Evolutionary conservation across 148 eudicot genomes (phyloP).

Genomic region (Vaccinium corymbosum): DNA sequence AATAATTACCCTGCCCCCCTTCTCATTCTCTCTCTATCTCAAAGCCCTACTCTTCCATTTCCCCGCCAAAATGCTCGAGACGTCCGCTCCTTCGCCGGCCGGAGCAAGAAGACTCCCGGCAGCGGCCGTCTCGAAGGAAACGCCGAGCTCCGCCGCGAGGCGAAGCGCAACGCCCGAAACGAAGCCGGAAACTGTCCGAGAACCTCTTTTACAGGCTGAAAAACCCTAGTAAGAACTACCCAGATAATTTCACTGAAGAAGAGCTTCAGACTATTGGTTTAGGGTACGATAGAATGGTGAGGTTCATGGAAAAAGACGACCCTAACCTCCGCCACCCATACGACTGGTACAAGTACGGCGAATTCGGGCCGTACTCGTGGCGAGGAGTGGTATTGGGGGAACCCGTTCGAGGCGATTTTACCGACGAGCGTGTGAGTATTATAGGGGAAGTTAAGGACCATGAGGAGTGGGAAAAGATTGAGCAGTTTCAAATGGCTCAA

Average conservation of each 20-base stretch:
- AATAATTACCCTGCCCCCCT: conserved; percentile 18
- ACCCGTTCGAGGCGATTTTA: conserved; percentile 67
- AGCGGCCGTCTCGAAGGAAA: conserved; percentile 59
- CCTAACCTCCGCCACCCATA: conserved; percentile 78
- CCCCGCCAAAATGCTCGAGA: conserved; percentile 31
- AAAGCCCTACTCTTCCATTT: conserved; percentile 21
- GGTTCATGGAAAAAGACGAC: conserved; percentile 88
- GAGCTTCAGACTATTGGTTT: conserved; percentile 90
- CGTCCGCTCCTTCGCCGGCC: conserved; percentile 63
- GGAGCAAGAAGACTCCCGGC: conserved; percentile 61
- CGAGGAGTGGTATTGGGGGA: conserved; percentile 89
- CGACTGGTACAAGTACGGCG: conserved; percentile 94
- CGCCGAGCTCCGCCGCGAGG: conserved; percentile 69
- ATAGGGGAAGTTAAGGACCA: conserved; percentile 71
- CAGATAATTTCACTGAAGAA: conserved; percentile 85
- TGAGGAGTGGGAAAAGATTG: conserved; percentile 93
- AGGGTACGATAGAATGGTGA: conserved; percentile 90
- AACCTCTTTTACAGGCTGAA: conserved; percentile 77
- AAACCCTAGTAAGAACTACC: conserved; percentile 65
- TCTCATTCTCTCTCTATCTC: conserved; percentile 14
- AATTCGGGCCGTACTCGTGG: conserved; percentile 92
- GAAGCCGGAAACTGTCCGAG: conserved; percentile 58
- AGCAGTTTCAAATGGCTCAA: conserved; percentile 66
- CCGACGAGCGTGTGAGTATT: conserved; percentile 63
- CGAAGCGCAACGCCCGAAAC: conserved; percentile 61